Base-by-base conservation (phyloP, 257 asterid genomes). In the Orobanche coerulescens region DNA sequence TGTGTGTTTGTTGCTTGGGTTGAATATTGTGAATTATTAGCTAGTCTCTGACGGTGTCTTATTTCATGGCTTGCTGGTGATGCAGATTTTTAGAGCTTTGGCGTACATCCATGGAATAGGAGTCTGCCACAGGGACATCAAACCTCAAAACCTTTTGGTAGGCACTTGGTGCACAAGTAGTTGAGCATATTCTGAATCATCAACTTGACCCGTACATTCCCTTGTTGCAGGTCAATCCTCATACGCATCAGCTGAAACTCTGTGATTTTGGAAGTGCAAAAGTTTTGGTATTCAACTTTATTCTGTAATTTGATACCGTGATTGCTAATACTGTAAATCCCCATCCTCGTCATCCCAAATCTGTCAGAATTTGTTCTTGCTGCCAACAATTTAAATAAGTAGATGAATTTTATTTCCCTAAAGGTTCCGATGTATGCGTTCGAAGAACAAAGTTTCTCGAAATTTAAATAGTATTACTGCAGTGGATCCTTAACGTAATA, bases 191-290 rank as follows among this genome's bases (percentile, higher is more conserved):
- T 48, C 22, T 31, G 13, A 20, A 39, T 52, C 40, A 18, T 31
- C 25, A 58, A 28, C 40, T 44, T 67, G 34, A 47, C 61, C 15
- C 12, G 43, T 58, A 42, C 25, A 16, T 36, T 73, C 57, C 57
- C 19, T 46, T 80, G 48, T 67, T 71, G 60, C 87, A 87, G 96
- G 96, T 88, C 37, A 88, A 88, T 79, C 96, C 96, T 54, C 96
- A 85, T 65, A 81, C 88, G 18, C 95, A 88, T 70, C 96, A 85
- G 79, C 89, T 88, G 67, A 85, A 85, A 74, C 79, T 88, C 33
- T 85, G 95, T 67, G 96, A 88, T 65, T 88, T 88, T 71, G 96
- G 96, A 71, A 85, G 96, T 71, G 95, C 96, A 44, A 88, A 88
- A 81, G 90, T 81, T 73, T 71, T 88, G 94, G 96, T 85, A 82